phyloP scores from a whole-genome alignment of 306 rosid genomes.

The Echinosophora koreensis region DNA sequence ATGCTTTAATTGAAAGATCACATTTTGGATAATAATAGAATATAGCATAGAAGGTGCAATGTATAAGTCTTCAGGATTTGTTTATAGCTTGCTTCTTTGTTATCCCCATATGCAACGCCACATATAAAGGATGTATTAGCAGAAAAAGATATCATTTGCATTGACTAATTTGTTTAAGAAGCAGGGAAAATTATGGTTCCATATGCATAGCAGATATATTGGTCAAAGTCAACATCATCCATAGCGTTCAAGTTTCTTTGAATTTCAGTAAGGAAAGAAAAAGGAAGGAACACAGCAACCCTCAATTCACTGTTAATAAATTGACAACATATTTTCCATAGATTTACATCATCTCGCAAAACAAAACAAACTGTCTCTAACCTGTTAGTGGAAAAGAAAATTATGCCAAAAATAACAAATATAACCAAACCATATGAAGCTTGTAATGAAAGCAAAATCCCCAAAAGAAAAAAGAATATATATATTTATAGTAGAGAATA shows the following conservation, averaged over 20 bases:
- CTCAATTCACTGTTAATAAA: constrained; percentile 45
- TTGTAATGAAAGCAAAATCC: constrained; percentile 45
- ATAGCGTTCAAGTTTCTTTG: constrained; percentile 16
- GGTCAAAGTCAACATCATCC: constrained; percentile 31
- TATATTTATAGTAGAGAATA: constrained; percentile 27
- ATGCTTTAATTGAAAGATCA: constrained; percentile 36
- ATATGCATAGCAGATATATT: not conserved
- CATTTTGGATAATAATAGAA: constrained; percentile 24
- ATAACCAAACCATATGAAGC: constrained; percentile 54
- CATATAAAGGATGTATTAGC: constrained; percentile 39
- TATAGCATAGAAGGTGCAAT: constrained; percentile 44
- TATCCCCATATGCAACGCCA: constrained; percentile 63
- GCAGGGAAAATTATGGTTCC: constrained; percentile 2
- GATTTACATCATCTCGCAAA: constrained; percentile 61
- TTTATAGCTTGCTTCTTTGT: constrained; percentile 38
- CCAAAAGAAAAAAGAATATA: constrained; percentile 4
- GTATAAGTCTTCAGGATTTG: constrained; percentile 39
- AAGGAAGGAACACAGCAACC: constrained; percentile 32
- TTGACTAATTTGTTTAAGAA: constrained; percentile 23
- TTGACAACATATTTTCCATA: constrained; percentile 49
- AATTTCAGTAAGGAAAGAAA: constrained; percentile 14
- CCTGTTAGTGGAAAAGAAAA: constrained; percentile 47
- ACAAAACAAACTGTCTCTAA: constrained; percentile 43
- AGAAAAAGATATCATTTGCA: constrained; percentile 43
- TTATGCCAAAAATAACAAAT: constrained; percentile 48